A percentile compares a stretch with the other conserved stretches of the same genome.
Evolutionary conservation across 176 grass and related monocot genomes (phyloP).

Genomic region (Oryza meridionalis): DNA sequence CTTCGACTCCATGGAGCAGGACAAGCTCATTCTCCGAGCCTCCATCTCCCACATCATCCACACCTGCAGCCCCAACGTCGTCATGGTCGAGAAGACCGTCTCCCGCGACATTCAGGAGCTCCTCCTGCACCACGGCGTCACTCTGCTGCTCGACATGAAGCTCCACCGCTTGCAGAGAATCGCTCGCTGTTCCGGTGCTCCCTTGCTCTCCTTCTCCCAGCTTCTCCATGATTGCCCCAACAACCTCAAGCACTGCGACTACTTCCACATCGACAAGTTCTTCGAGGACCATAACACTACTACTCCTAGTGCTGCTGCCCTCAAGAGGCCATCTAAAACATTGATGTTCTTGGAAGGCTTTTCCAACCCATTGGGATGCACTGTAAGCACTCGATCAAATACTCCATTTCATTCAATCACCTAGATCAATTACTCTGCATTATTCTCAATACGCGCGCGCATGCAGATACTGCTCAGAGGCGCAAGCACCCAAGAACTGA

Average conservation of each 20-base stretch:
- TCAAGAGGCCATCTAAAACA: constrained; percentile 58
- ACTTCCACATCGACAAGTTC: constrained; percentile 78
- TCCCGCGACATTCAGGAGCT: constrained; percentile 82
- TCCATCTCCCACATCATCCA: constrained; percentile 46
- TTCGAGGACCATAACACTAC: constrained; percentile 51
- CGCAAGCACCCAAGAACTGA: constrained; percentile 71
- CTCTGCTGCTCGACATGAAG: constrained; percentile 90
- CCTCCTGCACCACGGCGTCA: constrained; percentile 59
- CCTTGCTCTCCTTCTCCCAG: constrained; percentile 58
- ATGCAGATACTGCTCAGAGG: constrained; percentile 82
- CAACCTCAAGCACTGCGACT: constrained; percentile 71
- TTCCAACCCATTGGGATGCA: constrained; percentile 79
- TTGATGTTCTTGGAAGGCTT: constrained; percentile 91
- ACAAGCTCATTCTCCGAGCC: not conserved
- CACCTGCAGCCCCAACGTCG: constrained; percentile 68
- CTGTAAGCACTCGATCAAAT: constrained; percentile 33
- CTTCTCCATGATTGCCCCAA: constrained; percentile 48
- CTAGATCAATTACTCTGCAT: not conserved
- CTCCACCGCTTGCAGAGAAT: constrained; percentile 66
- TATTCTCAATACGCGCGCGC: not conserved
- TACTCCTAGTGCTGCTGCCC: not conserved
- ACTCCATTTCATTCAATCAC: not conserved
- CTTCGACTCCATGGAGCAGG: constrained; percentile 74
- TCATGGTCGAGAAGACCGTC: constrained; percentile 91
- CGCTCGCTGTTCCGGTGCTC: constrained; percentile 64